Evolutionary conservation across 225 moss, liverwort and hornwort genomes (phyloP).

Genomic region (Asterella californica): DNA sequence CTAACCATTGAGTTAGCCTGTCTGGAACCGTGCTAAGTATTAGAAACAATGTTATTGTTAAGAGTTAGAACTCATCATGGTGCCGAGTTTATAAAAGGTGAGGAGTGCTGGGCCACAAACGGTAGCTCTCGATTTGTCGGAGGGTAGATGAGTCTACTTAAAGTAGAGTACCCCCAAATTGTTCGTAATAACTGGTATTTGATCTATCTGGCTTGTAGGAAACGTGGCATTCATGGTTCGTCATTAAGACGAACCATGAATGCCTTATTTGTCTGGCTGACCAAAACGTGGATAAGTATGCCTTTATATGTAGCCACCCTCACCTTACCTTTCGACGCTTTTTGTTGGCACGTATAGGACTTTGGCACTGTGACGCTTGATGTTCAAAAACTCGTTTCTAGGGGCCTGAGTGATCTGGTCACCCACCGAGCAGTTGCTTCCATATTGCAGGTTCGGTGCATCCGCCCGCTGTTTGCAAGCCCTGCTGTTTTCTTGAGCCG

Average conservation of each 20-base stretch:
- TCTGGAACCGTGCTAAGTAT: too few species aligned
- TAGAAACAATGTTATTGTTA: too few species aligned
- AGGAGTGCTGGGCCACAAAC: not conserved
- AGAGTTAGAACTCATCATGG: too few species aligned
- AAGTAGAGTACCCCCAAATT: too few species aligned
- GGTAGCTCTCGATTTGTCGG: not conserved
- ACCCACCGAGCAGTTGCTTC: conserved; percentile 67
- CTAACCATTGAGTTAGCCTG: too few species aligned
- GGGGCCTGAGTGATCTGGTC: conserved; percentile 58
- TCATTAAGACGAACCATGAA: too few species aligned
- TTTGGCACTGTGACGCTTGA: conserved; percentile 66
- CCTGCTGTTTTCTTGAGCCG: not conserved
- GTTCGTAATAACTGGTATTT: too few species aligned
- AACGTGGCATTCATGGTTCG: not conserved
- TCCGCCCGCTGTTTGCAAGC: too few species aligned
- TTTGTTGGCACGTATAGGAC: conserved; percentile 45
- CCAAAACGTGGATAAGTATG: not conserved
- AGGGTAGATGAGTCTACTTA: too few species aligned
- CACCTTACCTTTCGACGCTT: not conserved
- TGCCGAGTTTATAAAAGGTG: too few species aligned
- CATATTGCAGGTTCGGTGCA: conserved; percentile 60
- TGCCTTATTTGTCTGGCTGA: not conserved
- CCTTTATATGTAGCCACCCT: not conserved
- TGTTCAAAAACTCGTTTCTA: conserved; percentile 48
- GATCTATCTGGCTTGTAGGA: too few species aligned